Base-by-base conservation (phyloP, 2,329 filamentous ascomycete genomes). In the Penicillium vulpinum region DNA sequence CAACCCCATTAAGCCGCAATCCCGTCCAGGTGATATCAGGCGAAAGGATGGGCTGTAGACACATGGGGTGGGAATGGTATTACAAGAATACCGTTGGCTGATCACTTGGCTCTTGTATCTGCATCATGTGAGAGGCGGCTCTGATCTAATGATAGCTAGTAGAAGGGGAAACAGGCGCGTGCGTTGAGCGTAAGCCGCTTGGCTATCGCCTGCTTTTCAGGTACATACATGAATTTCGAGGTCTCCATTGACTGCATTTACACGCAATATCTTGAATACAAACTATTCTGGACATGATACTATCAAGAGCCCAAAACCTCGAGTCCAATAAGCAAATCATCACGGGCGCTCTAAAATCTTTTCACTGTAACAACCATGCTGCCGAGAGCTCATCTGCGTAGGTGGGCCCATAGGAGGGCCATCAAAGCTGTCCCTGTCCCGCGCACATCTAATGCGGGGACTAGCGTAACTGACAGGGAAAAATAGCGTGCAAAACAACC, bases 1-100 rank as follows among this genome's bases (percentile, higher is more conserved):
- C 6, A 66, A 60, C 24, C 33, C 44, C 0, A 41, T 59, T 29
- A 58, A 56, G 15, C 38, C 70, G 2, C 60, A 61, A 4, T 67
- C 72, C 45, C 65, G 63, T 7, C 62, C 72, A 6, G 72, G 71
- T 0, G 61, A 70, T 46, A 64, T 74, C 35, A 71, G 66, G 28
- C 51, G 62, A 16, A 67, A 64, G 44, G 65, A 69, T 1, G 48
- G 38, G n/a, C 51, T 70, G 2, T 71, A 60, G 51, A 46, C 16
- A 1, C 7, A 24, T 21, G 9, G 31, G 35, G 6, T 4, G 10
- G 16, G 21, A 24, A 39, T 22, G 18, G 10, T 35, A 31, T 41
- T 10, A 21, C 21, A 51, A 24, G 16, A 6, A 24, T 21, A 3
- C 18, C 35, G 9, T 13, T 11, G 13, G 18, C 15, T 22, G 5